Percentiles rank a stretch among this genome's conserved stretches.
Conservation (phyloP, 176 grass and related monocot genomes). For the Oryza meridionalis region DNA sequence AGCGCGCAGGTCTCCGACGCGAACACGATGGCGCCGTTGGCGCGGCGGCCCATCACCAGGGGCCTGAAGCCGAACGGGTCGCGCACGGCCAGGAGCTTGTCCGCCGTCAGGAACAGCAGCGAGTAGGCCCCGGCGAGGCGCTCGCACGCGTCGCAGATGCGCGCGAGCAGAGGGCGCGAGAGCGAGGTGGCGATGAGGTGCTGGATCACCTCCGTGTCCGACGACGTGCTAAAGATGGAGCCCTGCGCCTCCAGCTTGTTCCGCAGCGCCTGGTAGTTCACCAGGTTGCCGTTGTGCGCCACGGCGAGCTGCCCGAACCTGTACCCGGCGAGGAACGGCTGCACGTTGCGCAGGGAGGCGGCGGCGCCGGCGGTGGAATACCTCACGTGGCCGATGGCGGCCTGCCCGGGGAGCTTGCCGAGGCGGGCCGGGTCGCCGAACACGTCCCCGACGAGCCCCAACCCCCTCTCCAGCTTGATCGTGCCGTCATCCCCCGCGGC, state of each 20-base stretch:
- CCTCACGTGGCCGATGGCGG: constrained; percentile 78
- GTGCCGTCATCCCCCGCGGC: constrained; percentile 42
- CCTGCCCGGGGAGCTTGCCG: constrained; percentile 53
- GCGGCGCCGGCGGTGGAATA: constrained; percentile 78
- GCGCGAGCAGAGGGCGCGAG: constrained; percentile 75
- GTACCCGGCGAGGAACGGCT: constrained; percentile 90
- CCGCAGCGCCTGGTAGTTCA: constrained; percentile 72
- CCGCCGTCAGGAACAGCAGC: constrained; percentile 76
- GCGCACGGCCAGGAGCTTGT: constrained; percentile 85
- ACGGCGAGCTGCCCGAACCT: constrained; percentile 82
- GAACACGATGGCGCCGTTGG: constrained; percentile 84
- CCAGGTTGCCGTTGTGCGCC: constrained; percentile 90
- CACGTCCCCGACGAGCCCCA: constrained; percentile 81
- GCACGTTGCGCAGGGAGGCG: constrained; percentile 65
- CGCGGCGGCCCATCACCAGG: constrained; percentile 78
- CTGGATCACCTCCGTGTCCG: constrained; percentile 96
- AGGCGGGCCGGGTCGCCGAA: constrained; percentile 65
- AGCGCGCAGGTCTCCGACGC: constrained; percentile 93
- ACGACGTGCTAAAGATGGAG: constrained; percentile 92
- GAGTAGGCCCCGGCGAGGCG: constrained; percentile 79
- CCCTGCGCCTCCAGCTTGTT: constrained; percentile 69
- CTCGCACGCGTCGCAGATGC: constrained; percentile 77
- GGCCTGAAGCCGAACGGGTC: constrained; percentile 89
- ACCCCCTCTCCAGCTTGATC: constrained; percentile 60
- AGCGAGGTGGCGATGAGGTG: constrained; percentile 90